These are phyloP conservation scores for Gracilaria domingensis DNA, from an alignment of 23 red algal genomes.

Conservation along the genomic window DNA sequence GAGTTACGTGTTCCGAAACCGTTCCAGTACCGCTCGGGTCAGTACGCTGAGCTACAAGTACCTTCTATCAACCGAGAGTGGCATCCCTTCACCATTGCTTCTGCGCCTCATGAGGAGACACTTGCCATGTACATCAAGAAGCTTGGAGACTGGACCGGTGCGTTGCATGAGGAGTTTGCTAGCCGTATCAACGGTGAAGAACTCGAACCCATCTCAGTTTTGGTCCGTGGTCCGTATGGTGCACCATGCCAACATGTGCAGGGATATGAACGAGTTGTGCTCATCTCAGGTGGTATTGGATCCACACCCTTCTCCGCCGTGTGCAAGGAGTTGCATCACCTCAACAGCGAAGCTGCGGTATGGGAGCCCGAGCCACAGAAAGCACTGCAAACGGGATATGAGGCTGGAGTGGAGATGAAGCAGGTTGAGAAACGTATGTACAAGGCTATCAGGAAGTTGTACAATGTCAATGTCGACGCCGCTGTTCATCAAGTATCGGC, in stretches of 20 bases:
- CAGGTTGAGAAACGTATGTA: constrained; percentile 42
- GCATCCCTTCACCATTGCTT: constrained; percentile 90
- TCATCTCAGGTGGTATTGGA: constrained; percentile 79
- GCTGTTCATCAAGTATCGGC: constrained; percentile 23
- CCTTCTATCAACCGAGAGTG: constrained; percentile 77
- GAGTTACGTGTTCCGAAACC: constrained; percentile 59
- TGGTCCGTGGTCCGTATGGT: constrained; percentile 79
- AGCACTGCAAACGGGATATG: background rate
- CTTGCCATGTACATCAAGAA: constrained; percentile 80
- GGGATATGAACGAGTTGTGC: constrained; percentile 67
- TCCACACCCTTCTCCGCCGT: constrained; percentile 78
- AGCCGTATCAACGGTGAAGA: constrained; percentile 43
- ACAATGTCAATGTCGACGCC: constrained; percentile 26
- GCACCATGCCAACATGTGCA: constrained; percentile 78
- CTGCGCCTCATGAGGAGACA: constrained; percentile 72
- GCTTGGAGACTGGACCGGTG: constrained; percentile 77
- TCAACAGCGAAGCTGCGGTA: background rate
- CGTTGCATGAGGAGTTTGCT: constrained; percentile 46
- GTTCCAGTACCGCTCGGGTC: constrained; percentile 78
- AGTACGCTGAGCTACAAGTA: constrained; percentile 83
- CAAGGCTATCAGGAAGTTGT: constrained; percentile 8
- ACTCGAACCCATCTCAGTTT: constrained; percentile 17
- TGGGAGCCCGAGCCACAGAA: background rate
- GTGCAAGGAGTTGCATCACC: constrained; percentile 66
- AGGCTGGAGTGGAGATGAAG: background rate